Conservation (phyloP, 1,284 basidiomycete species). For the Coriolopsis trogii region DNA sequence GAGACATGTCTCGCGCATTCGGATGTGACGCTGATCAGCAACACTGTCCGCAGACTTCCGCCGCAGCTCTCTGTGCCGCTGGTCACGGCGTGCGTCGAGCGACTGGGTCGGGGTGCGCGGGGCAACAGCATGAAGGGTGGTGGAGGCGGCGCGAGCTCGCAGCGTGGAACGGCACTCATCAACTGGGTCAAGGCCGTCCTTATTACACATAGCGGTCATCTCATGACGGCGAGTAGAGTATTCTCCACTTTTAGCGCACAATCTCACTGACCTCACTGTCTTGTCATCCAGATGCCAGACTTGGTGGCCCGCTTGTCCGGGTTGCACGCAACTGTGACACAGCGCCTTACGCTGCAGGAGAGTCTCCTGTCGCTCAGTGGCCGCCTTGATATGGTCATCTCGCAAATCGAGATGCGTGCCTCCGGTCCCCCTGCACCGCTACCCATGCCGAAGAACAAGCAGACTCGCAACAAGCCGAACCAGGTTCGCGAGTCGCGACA, state of each 20-base stretch:
- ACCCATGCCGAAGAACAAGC: constrained; percentile 42
- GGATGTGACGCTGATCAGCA: constrained; percentile 79
- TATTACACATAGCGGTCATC: constrained; percentile 86
- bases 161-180: constrained; percentile 82
- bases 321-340: constrained; percentile 83
- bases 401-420: constrained; percentile 88
- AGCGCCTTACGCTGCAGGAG: constrained; percentile 83
- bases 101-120: constrained; percentile 80
- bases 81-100: constrained; percentile 88
- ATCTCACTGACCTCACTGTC: constrained; percentile 24
- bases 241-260: constrained; percentile 6
- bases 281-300: constrained; percentile 72
- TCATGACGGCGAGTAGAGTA: constrained; percentile 83
- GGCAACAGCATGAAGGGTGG: constrained; percentile 78
- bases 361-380: constrained; percentile 87
- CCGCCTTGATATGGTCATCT: constrained; percentile 90
- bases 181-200: constrained; percentile 91
- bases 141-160: constrained; percentile 83
- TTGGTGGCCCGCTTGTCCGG: constrained; percentile 82
- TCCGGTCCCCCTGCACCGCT: constrained; percentile 62
- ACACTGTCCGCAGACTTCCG: constrained; percentile 88
- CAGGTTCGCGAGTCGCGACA: constrained; percentile 46
- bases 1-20: constrained; percentile 91
- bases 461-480: constrained; percentile 22
- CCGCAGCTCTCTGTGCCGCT: constrained; percentile 90